These are phyloP conservation scores for Aspergillus haitiensis DNA, from an alignment of 495 filamentous ascomycete species.

Conservation along the genomic window DNA sequence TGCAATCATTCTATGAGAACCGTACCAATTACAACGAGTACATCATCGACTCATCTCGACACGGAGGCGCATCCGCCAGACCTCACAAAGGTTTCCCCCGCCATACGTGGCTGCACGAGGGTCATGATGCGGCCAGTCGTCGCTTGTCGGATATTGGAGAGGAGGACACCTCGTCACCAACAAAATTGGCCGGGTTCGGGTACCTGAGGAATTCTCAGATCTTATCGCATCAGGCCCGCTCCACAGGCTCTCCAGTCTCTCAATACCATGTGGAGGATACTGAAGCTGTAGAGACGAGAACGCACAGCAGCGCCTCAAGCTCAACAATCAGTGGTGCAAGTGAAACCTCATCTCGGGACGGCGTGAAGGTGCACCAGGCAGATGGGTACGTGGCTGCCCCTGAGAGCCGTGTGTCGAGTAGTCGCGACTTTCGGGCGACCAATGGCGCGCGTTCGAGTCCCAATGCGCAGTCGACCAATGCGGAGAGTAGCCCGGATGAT, in stretches of 20 bases:
- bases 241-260: slow-evolving; percentile 21
- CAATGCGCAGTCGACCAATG: slow-evolving; percentile 28
- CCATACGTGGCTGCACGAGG: slow-evolving; percentile 51
- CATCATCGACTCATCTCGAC: slow-evolving; percentile 19
- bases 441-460: slow-evolving; percentile 15
- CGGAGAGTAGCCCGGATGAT: slow-evolving; percentile 43
- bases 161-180: slow-evolving; percentile 43
- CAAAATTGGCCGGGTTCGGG: slow-evolving; percentile 24
- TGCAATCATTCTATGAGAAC: slow-evolving; percentile 34
- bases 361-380: slow-evolving; percentile 20
- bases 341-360: slow-evolving; percentile 27
- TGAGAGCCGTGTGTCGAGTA: slow-evolving; percentile 14
- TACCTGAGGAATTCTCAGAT: slow-evolving; percentile 20
- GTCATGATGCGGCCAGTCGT: slow-evolving; percentile 56
- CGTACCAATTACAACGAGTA: slow-evolving; percentile 25
- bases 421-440: slow-evolving; percentile 7
- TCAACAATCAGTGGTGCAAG: slow-evolving; percentile 45
- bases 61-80: slow-evolving; percentile 4
- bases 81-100: slow-evolving; percentile 42
- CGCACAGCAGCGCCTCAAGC: slow-evolving; percentile 40
- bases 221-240: slow-evolving; percentile 13
- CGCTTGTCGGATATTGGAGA: slow-evolving; percentile 74
- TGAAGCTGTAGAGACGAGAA: slow-evolving; percentile 25
- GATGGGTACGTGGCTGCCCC: slow-evolving; percentile 18
- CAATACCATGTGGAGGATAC: slow-evolving; percentile 13